Conservation (phyloP, 2,329 filamentous ascomycete genomes). For the Aspergillus fumigatiaffinis region DNA sequence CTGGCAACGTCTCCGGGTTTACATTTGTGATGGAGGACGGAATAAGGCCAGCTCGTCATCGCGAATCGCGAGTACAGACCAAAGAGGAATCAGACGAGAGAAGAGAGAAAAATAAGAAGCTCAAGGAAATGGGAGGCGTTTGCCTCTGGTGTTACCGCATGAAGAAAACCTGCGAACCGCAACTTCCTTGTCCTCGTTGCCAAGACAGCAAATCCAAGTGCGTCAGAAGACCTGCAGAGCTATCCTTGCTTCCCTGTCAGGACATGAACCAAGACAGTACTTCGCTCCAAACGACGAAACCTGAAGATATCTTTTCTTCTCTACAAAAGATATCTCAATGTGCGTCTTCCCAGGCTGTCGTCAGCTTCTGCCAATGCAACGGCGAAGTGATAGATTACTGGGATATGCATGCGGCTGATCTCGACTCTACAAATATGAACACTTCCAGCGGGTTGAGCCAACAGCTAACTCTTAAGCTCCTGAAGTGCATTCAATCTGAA, state of each 20-base stretch:
- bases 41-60: neutral
- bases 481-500: constrained; percentile 3
- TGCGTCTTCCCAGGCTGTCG: constrained; percentile 1
- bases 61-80: constrained; percentile 7
- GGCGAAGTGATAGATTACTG: constrained; percentile 3
- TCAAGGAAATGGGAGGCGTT: constrained; percentile 24
- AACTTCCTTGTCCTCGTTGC: constrained; percentile 19
- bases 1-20: neutral
- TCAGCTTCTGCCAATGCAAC: constrained; percentile 13
- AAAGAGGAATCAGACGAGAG: constrained; percentile 12
- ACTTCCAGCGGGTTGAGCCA: constrained; percentile 3
- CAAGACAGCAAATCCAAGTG: constrained; percentile 13
- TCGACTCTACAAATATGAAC: neutral
- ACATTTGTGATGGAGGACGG: constrained; percentile 14
- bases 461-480: constrained; percentile 4
- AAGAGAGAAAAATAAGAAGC: constrained; percentile 11
- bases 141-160: constrained; percentile 27
- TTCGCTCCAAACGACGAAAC: neutral
- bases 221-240: constrained; percentile 15
- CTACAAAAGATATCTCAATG: constrained; percentile 4
- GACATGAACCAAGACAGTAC: neutral
- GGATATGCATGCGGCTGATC: constrained; percentile 4
- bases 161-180: constrained; percentile 23
- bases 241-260: constrained; percentile 12
- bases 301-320: neutral